A percentile compares a stretch with the other conserved stretches of the same genome.
Evolutionary conservation across 768 basidiomycete genomes (phyloP).

Genomic region (Russula foetens): DNA sequence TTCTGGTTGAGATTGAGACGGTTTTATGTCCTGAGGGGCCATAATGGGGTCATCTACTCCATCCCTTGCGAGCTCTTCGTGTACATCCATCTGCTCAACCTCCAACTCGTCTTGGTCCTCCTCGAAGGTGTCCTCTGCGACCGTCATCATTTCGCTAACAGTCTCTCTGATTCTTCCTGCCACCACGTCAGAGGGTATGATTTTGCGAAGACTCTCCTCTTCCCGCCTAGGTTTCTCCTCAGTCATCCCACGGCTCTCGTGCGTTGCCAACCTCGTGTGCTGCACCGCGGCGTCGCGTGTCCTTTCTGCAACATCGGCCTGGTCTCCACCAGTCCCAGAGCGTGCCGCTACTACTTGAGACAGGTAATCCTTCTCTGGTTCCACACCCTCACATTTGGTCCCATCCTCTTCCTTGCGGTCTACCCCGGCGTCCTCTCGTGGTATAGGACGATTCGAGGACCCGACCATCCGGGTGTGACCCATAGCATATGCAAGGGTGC

Average conservation of each 20-base stretch:
- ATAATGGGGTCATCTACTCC: not conserved
- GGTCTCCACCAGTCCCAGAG: not conserved
- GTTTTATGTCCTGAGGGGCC: not conserved
- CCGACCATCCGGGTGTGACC: conserved; percentile 28
- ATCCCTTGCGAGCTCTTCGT: not conserved
- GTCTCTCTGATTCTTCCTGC: not conserved
- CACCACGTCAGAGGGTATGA: not conserved
- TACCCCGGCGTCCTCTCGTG: not conserved
- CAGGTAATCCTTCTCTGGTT: not conserved
- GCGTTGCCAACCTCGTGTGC: not conserved
- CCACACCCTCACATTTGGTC: not conserved
- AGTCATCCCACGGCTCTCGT: not conserved
- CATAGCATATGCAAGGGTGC: conserved; percentile 22
- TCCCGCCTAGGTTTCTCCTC: not conserved
- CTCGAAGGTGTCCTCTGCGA: not conserved
- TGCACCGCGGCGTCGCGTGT: not conserved
- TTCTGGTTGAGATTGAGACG: not conserved
- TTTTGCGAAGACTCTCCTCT: not conserved
- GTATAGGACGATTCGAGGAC: not conserved
- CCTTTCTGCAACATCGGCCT: too few species aligned
- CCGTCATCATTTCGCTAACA: not conserved
- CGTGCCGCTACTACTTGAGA: not conserved
- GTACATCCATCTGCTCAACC: not conserved
- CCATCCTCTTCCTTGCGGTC: not conserved
- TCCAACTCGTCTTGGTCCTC: not conserved